Base-by-base conservation (phyloP, 1,139 yeast species). In the Wickerhamiella infanticola region DNA sequence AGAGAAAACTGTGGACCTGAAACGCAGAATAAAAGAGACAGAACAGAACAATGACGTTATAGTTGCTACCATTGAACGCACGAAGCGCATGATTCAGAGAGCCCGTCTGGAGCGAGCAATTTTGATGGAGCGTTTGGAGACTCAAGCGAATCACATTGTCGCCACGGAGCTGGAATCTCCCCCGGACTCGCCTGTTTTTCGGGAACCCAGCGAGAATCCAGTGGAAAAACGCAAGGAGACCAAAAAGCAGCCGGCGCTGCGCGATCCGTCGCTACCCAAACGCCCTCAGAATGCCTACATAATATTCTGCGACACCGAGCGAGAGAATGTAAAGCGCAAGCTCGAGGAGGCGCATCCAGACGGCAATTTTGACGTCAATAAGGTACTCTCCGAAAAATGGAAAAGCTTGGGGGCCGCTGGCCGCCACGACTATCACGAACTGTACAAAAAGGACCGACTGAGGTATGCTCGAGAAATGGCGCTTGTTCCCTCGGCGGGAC, bases 251-350 rank as follows among this genome's bases (percentile, higher is more conserved):
- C 33, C 33, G 33, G 51, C 67, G 50, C 59, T 67, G 27, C 73
- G 86, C 56, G 94, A 83, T 60, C 95, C 94, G 3, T 79, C 77
- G 54, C 72, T 81, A 57, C 95, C 96, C 13, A 83, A 83, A 56
- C 72, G 94, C 55, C 95, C 95, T 13, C 81, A 94, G 4, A 86
- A 86, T 62, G 94, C 95, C 7, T 85, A 86, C 58, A 68, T 85
- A 51, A 74, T 84, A 46, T 86, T 82, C 59, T 86, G 96, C 64
- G 96, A 86, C 50, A 66, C 75, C 65, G 93, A 84, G 58, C 82
- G 84, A 62, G 95, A 83, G 45, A 69, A 74, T 46, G 73, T 84
- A 42, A 77, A 75, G 53, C 71, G 70, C 46, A 76, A 78, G 50
- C 65, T 72, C 48, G 77, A 71, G 45, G 60, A 59, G 26, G 58